Conservation (phyloP, 2,329 filamentous ascomycete species). For the Colletotrichum abscissum region DNA sequence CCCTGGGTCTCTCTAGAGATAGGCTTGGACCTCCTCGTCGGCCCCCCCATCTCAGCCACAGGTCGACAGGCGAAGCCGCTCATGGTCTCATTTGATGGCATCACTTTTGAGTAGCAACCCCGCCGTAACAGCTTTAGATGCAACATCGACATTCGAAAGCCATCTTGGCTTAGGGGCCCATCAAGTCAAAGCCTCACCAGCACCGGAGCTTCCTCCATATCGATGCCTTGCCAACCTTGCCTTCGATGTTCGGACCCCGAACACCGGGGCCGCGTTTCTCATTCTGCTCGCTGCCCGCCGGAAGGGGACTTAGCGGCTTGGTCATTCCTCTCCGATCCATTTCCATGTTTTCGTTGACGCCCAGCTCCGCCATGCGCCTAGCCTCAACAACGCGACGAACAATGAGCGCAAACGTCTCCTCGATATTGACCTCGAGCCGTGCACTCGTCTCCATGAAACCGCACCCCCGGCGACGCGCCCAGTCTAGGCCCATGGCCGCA, state of each 20-base stretch:
- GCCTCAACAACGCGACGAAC: constrained; percentile 71
- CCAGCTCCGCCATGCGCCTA: constrained; percentile 61
- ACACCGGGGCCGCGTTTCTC: constrained; percentile 61
- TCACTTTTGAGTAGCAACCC: background rate
- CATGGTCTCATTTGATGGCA: background rate
- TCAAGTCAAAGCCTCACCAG: constrained; percentile 53
- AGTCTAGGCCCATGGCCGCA: constrained; percentile 79
- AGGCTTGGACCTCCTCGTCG: background rate
- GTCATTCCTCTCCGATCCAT: constrained; percentile 66
- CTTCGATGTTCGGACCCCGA: constrained; percentile 56
- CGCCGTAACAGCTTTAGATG: background rate
- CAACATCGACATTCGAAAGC: background rate
- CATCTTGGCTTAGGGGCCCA: too few relatives aligned
- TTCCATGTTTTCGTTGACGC: constrained; percentile 53
- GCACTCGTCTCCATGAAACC: constrained; percentile 94
- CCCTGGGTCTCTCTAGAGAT: too few relatives aligned
- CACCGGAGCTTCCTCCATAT: constrained; percentile 69
- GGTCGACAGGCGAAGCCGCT: background rate
- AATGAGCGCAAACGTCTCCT: constrained; percentile 85
- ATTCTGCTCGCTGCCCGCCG: constrained; percentile 43
- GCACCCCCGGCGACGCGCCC: constrained; percentile 78
- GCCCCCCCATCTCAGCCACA: background rate
- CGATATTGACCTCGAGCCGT: constrained; percentile 86
- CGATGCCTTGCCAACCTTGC: constrained; percentile 53
- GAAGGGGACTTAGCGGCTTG: constrained; percentile 67